Conservation (phyloP, 192 early-diverging fungal species). For the Jimgerdemannia lactiflua region DNA sequence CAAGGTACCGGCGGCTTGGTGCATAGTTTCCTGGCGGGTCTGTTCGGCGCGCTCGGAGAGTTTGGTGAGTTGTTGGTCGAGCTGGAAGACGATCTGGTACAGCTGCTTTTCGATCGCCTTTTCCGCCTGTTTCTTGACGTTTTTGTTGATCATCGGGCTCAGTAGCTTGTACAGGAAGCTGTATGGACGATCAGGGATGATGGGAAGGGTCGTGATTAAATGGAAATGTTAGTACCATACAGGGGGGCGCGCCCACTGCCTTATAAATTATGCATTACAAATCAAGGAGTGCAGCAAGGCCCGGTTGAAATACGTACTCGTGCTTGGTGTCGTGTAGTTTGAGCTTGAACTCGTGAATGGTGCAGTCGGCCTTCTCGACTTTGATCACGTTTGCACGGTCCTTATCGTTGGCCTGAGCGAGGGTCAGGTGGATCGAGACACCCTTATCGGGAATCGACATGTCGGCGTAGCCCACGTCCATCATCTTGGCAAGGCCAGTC, state of each 20-base stretch:
- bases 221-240: neutral
- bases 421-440: conserved; percentile 17
- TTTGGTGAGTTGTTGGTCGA: conserved; percentile 7
- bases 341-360: conserved; percentile 35
- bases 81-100: neutral
- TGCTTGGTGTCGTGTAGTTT: conserved; percentile 42
- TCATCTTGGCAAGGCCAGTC: conserved; percentile 42
- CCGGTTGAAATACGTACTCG: conserved; percentile 30
- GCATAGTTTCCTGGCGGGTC: neutral
- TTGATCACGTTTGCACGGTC: conserved; percentile 22
- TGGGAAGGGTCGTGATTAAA: neutral
- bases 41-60: conserved; percentile 2
- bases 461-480: conserved; percentile 48
- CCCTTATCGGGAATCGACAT: conserved; percentile 39
- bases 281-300: neutral
- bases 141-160: conserved; percentile 24
- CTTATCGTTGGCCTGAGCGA: neutral
- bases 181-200: neutral
- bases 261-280: neutral
- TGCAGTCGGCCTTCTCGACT: conserved; percentile 28
- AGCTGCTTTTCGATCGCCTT: conserved; percentile 10
- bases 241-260: no score
- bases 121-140: conserved; percentile 18
- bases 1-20: neutral
- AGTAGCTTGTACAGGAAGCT: conserved; percentile 31